Percentiles rank a stretch among this genome's conserved stretches.
phyloP scores from a whole-genome alignment of 179 eudicot genomes.

The Beta lomatogona region DNA sequence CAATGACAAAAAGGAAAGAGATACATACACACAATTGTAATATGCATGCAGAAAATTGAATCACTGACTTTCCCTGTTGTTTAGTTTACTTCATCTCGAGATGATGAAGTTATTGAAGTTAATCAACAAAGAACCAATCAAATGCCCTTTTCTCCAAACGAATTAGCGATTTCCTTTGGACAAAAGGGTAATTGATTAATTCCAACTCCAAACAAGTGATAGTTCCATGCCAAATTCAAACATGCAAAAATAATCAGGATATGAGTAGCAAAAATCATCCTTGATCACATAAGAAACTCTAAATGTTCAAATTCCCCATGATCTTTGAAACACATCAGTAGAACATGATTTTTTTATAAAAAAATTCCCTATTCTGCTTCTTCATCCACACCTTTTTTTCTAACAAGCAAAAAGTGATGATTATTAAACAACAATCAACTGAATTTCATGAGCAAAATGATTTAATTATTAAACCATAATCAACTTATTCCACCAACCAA shows the following conservation, averaged over 20 bases:
- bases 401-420: background rate
- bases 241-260: background rate
- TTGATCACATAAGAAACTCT: background rate
- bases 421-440: background rate
- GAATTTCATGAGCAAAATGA: background rate
- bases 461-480: background rate
- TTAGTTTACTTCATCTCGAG: too few relatives aligned
- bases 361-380: too few relatives aligned
- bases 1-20: background rate
- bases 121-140: too few relatives aligned
- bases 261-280: background rate
- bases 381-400: background rate
- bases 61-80: too few relatives aligned
- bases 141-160: too few relatives aligned
- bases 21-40: background rate
- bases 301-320: background rate
- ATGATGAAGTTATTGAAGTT: too few relatives aligned
- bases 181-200: background rate
- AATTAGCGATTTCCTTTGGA: too few relatives aligned
- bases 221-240: background rate
- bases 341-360: too few relatives aligned
- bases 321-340: background rate
- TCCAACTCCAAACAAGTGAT: background rate
- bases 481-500: conserved; percentile 1
- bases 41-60: conserved; percentile 15